Evolutionary conservation across 2,329 filamentous ascomycete genomes (phyloP).

Genomic region (Cladosporium velox): DNA sequence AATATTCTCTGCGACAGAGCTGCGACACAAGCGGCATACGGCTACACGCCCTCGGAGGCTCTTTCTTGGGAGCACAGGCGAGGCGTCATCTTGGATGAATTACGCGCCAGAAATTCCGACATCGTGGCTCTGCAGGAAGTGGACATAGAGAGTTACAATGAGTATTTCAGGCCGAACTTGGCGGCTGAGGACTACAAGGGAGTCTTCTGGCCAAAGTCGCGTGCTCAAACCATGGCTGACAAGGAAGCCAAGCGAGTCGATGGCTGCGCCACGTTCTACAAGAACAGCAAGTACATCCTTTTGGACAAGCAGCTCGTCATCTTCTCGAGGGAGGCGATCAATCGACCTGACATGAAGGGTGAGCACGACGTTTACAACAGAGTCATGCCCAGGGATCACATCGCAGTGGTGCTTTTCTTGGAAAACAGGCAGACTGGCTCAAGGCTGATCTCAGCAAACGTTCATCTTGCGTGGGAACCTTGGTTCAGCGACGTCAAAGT

Average conservation of each 20-base stretch:
- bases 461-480: slow-evolving; percentile 94
- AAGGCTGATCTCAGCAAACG: slow-evolving; percentile 88
- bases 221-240: slow-evolving; percentile 88
- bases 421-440: slow-evolving; percentile 91
- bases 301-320: slow-evolving; percentile 94
- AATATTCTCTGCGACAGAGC: slow-evolving; percentile 96
- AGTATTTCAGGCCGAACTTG: slow-evolving; percentile 84
- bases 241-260: slow-evolving; percentile 88
- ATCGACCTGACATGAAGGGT: slow-evolving; percentile 93
- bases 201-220: slow-evolving; percentile 86
- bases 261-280: slow-evolving; percentile 96
- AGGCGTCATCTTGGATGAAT: slow-evolving; percentile 78
- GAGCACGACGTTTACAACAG: slow-evolving; percentile 98
- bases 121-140: slow-evolving; percentile 94
- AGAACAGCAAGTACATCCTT: slow-evolving; percentile 88
- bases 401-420: slow-evolving; percentile 87
- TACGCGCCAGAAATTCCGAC: slow-evolving; percentile 77
- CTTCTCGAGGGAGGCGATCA: slow-evolving; percentile 88
- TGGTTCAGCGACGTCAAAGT: slow-evolving; percentile 90
- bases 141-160: slow-evolving; percentile 86
- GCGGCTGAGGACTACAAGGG: slow-evolving; percentile 90
- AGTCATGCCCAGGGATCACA: slow-evolving; percentile 97
- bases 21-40: slow-evolving; percentile 80
- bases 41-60: slow-evolving; percentile 81
- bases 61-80: slow-evolving; percentile 86